Percentiles rank a stretch among this genome's conserved stretches.
phyloP scores from a whole-genome alignment of 805 yeast species.

The Metschnikowia cerradonensis region DNA sequence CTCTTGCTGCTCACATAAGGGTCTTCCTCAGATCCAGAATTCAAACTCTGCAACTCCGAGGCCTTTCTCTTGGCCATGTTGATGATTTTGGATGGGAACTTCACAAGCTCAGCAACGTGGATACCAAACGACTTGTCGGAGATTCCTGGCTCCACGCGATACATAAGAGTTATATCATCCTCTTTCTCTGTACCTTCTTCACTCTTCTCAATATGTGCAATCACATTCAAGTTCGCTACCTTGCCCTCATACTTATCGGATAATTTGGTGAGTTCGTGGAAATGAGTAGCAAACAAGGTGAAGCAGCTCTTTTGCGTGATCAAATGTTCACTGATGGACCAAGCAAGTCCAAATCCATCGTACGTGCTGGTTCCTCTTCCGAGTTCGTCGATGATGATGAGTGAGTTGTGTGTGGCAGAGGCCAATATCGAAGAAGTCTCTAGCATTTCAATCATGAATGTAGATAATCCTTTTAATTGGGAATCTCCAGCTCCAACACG shows the following conservation, averaged over 20 bases:
- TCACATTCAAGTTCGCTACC: slow-evolving; percentile 85
- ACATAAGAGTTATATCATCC: slow-evolving; percentile 77
- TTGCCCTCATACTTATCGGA: slow-evolving; percentile 52
- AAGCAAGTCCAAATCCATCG: slow-evolving; percentile 97
- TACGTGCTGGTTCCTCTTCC: slow-evolving; percentile 89
- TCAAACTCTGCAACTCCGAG: slow-evolving; percentile 68
- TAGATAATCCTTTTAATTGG: slow-evolving; percentile 92
- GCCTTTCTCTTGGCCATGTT: slow-evolving; percentile 96
- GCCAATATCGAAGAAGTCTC: slow-evolving; percentile 87
- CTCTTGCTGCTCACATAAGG: slow-evolving; percentile 44
- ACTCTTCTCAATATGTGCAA: slow-evolving; percentile 72
- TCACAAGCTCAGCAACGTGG: slow-evolving; percentile 94
- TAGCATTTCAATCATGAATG: slow-evolving; percentile 95
- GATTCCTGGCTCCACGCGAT: slow-evolving; percentile 94
- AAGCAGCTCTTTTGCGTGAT: slow-evolving; percentile 69
- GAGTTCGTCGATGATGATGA: slow-evolving; percentile 87
- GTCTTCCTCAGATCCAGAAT: slow-evolving; percentile 31
- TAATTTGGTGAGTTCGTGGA: slow-evolving; percentile 88
- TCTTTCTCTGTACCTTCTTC: slow-evolving; percentile 33
- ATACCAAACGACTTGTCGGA: slow-evolving; percentile 96
- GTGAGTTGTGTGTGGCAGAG: slow-evolving; percentile 71
- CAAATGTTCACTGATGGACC: slow-evolving; percentile 89
- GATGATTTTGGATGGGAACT: slow-evolving; percentile 85
- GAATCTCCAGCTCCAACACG: slow-evolving; percentile 99
- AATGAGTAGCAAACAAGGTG: slow-evolving; percentile 93